Base-by-base conservation (phyloP, 805 yeast genomes). In the Citeromyces matritensis region DNA sequence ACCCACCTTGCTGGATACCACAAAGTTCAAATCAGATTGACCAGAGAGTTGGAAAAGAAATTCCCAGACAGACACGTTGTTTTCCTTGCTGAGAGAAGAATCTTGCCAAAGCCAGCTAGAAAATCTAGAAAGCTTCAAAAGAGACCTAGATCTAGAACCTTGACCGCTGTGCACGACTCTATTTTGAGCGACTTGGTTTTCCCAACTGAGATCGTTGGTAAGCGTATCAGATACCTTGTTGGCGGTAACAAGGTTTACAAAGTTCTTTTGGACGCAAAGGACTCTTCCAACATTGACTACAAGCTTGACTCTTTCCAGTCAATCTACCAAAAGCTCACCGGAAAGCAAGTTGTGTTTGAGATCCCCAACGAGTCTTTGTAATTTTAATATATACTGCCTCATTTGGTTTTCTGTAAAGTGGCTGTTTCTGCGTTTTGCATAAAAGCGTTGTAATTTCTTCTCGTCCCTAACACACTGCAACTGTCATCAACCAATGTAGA, bases 71-170 rank as follows among this genome's bases (percentile, higher is more conserved):
- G 94, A 66, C 96, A 91, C 65, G 95, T 88, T 65, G 88, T 91
- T 55, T 84, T 88, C 84, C 78, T 88, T 61, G 97, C 96, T 60
- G 97, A 88, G 76, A 84, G 98, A 74, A 84, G 95, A 73, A 91
- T 88, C 71, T 75, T 91, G 61, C 95, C 97, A 71, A 88, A 84
- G 77, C 96, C 97, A 64, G 82, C 93, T 57, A 85, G 97, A 73
- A 70, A 77, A 58, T 73, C 95, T 42, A 83, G 85, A 75, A 82
- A 78, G 65, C 67, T 63, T 55, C 98, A 91, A 73, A 86, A 91
- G 86, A 86, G 98, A 77, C 98, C 98, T 65, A 84, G 95, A 74
- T 86, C 97, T 55, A 85, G 98, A 81, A 88, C 98, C 58, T 75
- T 91, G 65, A 77, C 95, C 52, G 85, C 96, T 59, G 98, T 88